A percentile compares a stretch with the other conserved stretches of the same genome.
phyloP scores from a whole-genome alignment of 768 basidiomycete genomes.

The Tylopilus subfusipes region DNA sequence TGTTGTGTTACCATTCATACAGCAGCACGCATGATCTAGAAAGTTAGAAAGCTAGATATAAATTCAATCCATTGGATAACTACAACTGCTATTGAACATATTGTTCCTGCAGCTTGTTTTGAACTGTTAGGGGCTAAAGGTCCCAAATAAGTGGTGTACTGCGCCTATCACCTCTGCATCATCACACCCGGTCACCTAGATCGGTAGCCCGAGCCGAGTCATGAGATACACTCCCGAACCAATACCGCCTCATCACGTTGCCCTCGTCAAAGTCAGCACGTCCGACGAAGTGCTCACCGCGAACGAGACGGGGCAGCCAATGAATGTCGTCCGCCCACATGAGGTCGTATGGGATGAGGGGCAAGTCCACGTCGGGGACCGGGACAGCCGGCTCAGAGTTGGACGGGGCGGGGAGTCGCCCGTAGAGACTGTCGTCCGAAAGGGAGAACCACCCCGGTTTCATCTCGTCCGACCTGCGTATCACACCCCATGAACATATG shows the following conservation, averaged over 20 bases:
- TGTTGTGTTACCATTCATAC: conserved; percentile 10
- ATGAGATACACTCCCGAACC: conserved; percentile 60
- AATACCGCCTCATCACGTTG: conserved; percentile 70
- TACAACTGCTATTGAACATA: too few relatives aligned
- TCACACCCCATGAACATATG: not conserved
- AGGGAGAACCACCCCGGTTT: conserved; percentile 72
- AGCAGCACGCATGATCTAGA: too few relatives aligned
- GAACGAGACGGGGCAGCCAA: conserved; percentile 66
- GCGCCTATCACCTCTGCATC: too few relatives aligned
- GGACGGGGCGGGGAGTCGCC: conserved; percentile 1
- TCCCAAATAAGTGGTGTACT: too few relatives aligned
- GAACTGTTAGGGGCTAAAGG: too few relatives aligned
- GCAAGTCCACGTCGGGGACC: conserved; percentile 7
- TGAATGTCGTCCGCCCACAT: conserved; percentile 63
- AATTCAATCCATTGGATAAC: too few relatives aligned
- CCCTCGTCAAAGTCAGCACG: conserved; percentile 66
- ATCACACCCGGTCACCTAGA: too few relatives aligned
- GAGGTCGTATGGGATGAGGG: conserved; percentile 52
- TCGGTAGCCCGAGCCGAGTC: not conserved
- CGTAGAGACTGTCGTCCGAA: conserved; percentile 21
- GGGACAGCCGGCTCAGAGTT: not conserved
- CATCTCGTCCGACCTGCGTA: conserved; percentile 80
- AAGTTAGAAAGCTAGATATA: too few relatives aligned
- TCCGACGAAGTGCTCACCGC: conserved; percentile 42
- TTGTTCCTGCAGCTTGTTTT: too few relatives aligned